Percentiles rank a stretch among this genome's conserved stretches.
phyloP scores from a whole-genome alignment of 441 rosid species.

The Sinapis alba region DNA sequence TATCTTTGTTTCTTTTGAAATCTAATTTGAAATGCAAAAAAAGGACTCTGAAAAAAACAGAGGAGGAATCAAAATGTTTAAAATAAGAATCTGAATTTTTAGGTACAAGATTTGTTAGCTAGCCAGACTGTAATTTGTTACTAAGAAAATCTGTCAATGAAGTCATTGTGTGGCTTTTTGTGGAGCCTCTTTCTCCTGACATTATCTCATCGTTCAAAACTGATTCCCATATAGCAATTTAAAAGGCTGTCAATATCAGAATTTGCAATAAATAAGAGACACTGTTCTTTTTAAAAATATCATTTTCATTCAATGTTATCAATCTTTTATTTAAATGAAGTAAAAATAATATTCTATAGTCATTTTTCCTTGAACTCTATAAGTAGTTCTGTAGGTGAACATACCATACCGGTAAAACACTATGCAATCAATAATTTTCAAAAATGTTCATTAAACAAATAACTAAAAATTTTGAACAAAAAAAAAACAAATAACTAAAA shows the following conservation, averaged over 20 bases:
- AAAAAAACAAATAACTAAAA: not conserved
- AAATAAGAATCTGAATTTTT: constrained; percentile 4
- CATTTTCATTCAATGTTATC: not conserved
- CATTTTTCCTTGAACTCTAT: constrained; percentile 7
- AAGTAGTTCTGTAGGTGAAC: not conserved
- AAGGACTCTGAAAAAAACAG: constrained; percentile 18
- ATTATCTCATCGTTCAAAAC: constrained; percentile 37
- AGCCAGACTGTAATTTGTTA: constrained; percentile 40
- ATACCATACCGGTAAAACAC: constrained; percentile 3
- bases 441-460: not conserved
- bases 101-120: constrained; percentile 29
- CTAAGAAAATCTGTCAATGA: constrained; percentile 35
- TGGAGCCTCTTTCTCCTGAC: constrained; percentile 39
- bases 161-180: constrained; percentile 36
- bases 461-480: too few species aligned
- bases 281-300: not conserved
- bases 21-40: constrained; percentile 5
- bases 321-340: constrained; percentile 15
- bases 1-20: constrained; percentile 4
- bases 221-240: constrained; percentile 34
- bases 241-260: constrained; percentile 36
- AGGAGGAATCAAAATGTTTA: constrained; percentile 12
- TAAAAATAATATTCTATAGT: not conserved
- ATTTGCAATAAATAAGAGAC: constrained; percentile 18
- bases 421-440: not conserved